Percentiles rank a stretch among this genome's conserved stretches.
These are phyloP conservation scores for Penicillium atrosanguineum DNA, from an alignment of 495 filamentous ascomycete genomes.

Conservation along the genomic window DNA sequence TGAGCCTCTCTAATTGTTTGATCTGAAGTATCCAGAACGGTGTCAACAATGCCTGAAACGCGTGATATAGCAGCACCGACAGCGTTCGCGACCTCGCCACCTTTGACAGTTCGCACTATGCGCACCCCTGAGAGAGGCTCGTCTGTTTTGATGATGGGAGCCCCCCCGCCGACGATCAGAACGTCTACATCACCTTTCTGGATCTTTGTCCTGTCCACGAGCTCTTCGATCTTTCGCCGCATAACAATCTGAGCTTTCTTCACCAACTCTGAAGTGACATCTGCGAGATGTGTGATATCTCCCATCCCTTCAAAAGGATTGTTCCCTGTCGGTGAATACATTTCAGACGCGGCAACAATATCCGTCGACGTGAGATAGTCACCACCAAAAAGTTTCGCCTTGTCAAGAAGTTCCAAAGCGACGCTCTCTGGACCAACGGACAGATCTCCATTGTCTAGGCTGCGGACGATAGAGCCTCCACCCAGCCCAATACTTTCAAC, in stretches of 20 bases:
- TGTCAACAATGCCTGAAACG: slow-evolving; percentile 33
- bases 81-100: slow-evolving; percentile 52
- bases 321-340: slow-evolving; percentile 15
- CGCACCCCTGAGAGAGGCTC: slow-evolving; percentile 19
- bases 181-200: slow-evolving; percentile 34
- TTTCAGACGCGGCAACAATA: slow-evolving; percentile 37
- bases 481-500: slow-evolving; percentile 54
- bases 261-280: background rate
- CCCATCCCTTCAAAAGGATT: background rate
- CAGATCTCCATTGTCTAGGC: slow-evolving; percentile 23
- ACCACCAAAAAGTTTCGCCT: slow-evolving; percentile 52
- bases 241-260: background rate
- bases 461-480: slow-evolving; percentile 50
- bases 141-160: slow-evolving; percentile 18
- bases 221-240: slow-evolving; percentile 17
- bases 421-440: slow-evolving; percentile 57
- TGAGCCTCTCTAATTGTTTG: slow-evolving; percentile 32
- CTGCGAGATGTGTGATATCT: background rate
- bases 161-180: slow-evolving; percentile 28
- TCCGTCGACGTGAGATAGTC: slow-evolving; percentile 50
- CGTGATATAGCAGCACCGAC: slow-evolving; percentile 50
- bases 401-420: slow-evolving; percentile 48
- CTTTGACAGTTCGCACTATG: slow-evolving; percentile 13
- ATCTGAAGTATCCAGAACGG: slow-evolving; percentile 38
- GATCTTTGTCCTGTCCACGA: slow-evolving; percentile 25